These are phyloP conservation scores for Fraxinus xanthoxyloides DNA, from an alignment of 305 asterid species.

Conservation along the genomic window DNA sequence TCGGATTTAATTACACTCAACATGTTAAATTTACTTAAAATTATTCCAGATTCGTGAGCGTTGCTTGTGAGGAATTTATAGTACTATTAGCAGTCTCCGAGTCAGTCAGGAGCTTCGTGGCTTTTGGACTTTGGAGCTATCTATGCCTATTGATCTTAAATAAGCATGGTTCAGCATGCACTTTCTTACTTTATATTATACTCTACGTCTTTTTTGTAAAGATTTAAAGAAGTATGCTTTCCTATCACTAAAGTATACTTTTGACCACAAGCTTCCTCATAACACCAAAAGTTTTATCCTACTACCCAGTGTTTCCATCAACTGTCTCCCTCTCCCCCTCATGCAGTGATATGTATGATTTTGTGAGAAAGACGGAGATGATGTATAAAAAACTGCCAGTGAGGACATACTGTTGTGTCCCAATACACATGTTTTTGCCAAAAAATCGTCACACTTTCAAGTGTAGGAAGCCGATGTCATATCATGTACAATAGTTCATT, in stretches of 20 bases:
- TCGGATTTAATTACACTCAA: background rate
- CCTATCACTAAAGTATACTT: background rate
- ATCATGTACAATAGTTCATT: background rate
- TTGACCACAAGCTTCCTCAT: background rate
- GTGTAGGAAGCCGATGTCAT: background rate
- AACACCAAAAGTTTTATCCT: background rate
- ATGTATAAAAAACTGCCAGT: background rate
- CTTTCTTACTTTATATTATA: background rate
- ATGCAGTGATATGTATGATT: background rate
- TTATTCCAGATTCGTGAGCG: slow-evolving; percentile 5
- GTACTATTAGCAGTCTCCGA: background rate
- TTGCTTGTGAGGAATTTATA: slow-evolving; percentile 16
- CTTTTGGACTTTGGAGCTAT: background rate
- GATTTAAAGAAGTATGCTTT: background rate
- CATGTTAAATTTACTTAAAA: slow-evolving; percentile 7
- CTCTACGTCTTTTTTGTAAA: background rate
- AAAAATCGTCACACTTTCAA: background rate
- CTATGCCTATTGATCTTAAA: background rate
- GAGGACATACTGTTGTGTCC: background rate
- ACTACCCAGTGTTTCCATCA: background rate
- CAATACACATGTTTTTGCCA: background rate
- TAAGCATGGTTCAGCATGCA: background rate
- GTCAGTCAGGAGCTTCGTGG: background rate
- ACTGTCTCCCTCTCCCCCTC: background rate
- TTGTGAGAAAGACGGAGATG: background rate